A percentile compares a stretch with the other conserved stretches of the same genome.
phyloP scores from a whole-genome alignment of 257 asterid species.

The Apocynum venetum region DNA sequence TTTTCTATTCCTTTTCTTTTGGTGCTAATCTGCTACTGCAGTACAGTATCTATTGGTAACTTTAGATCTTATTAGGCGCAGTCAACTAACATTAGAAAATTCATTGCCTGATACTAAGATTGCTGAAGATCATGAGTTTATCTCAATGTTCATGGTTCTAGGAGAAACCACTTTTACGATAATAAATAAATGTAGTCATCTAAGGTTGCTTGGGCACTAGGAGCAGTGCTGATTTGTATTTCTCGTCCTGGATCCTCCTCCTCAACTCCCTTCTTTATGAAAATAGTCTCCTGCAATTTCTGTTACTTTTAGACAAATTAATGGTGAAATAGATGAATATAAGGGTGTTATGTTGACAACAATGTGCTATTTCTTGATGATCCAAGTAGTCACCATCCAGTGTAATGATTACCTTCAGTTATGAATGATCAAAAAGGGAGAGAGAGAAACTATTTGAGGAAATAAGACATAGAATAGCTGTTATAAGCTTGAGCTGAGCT shows the following conservation, averaged over 20 bases:
- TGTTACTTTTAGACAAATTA: too few relatives aligned
- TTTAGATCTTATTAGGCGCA: too few relatives aligned
- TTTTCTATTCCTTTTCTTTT: too few relatives aligned
- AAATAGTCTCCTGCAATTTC: not conserved
- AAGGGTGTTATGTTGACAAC: not conserved
- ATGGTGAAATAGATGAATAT: not conserved
- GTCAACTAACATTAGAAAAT: too few relatives aligned
- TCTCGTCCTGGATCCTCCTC: not conserved
- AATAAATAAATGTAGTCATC: too few relatives aligned
- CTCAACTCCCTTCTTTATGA: not conserved
- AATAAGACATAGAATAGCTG: not conserved
- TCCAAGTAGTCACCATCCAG: not conserved
- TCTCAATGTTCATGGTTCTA: too few relatives aligned
- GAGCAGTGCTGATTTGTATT: not conserved
- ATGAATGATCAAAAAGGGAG: too few relatives aligned
- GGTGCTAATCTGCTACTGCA: too few relatives aligned
- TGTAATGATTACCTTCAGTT: not conserved
- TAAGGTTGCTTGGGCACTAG: not conserved
- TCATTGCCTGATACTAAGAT: too few relatives aligned
- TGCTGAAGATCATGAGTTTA: too few relatives aligned
- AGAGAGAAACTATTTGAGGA: not conserved
- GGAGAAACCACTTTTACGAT: too few relatives aligned
- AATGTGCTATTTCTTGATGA: not conserved
- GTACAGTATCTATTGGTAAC: too few relatives aligned
- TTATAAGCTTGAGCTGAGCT: not conserved